Conservation (phyloP, 805 yeast species). For the Blastobotrys chiropterorum region DNA sequence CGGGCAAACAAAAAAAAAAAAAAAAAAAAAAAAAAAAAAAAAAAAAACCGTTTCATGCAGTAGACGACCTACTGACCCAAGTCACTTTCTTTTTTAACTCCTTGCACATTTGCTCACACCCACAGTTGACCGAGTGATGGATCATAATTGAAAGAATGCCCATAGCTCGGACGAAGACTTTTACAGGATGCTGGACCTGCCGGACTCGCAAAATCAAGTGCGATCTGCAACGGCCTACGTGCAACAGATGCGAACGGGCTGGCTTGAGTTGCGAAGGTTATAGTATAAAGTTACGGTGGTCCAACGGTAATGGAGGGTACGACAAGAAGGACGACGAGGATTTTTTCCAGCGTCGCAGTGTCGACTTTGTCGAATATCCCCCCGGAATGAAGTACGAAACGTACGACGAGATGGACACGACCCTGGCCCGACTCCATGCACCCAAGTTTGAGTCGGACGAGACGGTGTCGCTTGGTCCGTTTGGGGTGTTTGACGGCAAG, state of each 20-base stretch:
- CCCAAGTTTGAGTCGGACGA: slow-evolving; percentile 37
- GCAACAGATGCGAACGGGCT: slow-evolving; percentile 64
- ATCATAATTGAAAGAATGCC: neutral
- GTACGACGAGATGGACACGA: slow-evolving; percentile 80
- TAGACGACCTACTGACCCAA: too few species aligned
- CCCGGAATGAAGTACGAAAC: slow-evolving; percentile 50
- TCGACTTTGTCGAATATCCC: slow-evolving; percentile 62
- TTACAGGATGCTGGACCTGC: slow-evolving; percentile 87
- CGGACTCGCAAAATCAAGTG: slow-evolving; percentile 75
- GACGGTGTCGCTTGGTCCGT: slow-evolving; percentile 65
- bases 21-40: too few species aligned
- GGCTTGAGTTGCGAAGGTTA: slow-evolving; percentile 75
- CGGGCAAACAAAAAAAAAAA: too few species aligned
- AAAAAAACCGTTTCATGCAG: too few species aligned
- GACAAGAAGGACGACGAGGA: slow-evolving; percentile 35
- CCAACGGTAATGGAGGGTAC: slow-evolving; percentile 21
- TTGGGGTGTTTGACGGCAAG: slow-evolving; percentile 67
- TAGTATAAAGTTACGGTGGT: slow-evolving; percentile 75
- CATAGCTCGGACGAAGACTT: slow-evolving; percentile 54
- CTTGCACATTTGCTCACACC: neutral
- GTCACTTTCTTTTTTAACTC: neutral
- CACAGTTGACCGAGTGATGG: neutral
- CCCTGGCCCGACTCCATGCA: slow-evolving; percentile 49
- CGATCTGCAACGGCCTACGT: slow-evolving; percentile 63
- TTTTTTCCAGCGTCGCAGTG: slow-evolving; percentile 49